phyloP scores from a whole-genome alignment of 495 filamentous ascomycete genomes.

The Aspergillus coremiiformis region DNA sequence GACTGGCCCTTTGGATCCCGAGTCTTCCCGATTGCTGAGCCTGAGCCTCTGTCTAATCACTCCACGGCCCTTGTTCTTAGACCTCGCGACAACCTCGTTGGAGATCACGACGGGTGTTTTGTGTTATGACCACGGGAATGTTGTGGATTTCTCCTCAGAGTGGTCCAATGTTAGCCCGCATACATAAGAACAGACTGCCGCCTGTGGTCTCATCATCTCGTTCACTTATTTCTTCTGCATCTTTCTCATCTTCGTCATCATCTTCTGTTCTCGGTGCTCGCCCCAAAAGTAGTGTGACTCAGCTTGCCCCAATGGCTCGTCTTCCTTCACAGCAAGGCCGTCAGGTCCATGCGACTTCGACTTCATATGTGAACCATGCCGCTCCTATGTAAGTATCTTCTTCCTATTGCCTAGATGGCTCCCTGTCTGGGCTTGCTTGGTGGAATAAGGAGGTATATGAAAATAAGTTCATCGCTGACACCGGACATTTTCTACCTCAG shows the following conservation, averaged over 20 bases:
- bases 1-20: conserved; percentile 27
- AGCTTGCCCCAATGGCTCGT: conserved; percentile 35
- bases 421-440: neutral
- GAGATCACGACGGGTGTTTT: conserved; percentile 18
- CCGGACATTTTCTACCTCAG: conserved; percentile 11
- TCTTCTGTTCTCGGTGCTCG: conserved; percentile 5
- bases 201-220: conserved; percentile 19
- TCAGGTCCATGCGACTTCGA: conserved; percentile 34
- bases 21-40: conserved; percentile 38
- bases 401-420: neutral
- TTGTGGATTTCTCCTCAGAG: conserved; percentile 31
- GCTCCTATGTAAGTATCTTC: conserved; percentile 33
- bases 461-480: neutral
- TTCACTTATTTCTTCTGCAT: conserved; percentile 15
- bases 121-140: conserved; percentile 28
- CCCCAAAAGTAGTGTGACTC: conserved; percentile 20
- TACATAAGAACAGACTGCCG: conserved; percentile 31
- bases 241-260: conserved; percentile 1
- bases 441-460: neutral
- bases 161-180: conserved; percentile 27
- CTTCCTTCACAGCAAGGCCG: conserved; percentile 38
- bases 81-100: conserved; percentile 18
- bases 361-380: conserved; percentile 32
- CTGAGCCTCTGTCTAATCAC: conserved; percentile 18
- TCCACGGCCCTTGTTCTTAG: conserved; percentile 28